These are phyloP conservation scores for Haplosporangium sp. DNA, from an alignment of 371 early-diverging fungal genomes.

Conservation along the genomic window DNA sequence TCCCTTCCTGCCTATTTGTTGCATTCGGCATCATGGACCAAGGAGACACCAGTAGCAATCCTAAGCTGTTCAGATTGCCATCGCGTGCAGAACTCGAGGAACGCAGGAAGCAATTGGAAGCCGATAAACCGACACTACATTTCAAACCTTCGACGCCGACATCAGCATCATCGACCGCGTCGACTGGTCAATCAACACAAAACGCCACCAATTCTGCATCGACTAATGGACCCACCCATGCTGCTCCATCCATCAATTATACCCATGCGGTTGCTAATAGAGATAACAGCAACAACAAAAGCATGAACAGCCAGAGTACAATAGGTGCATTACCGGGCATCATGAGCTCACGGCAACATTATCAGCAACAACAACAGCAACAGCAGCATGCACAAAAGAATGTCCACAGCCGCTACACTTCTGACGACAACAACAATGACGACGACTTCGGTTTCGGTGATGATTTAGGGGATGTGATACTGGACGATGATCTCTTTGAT, in stretches of 20 bases:
- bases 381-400: background rate
- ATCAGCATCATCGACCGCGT: no score
- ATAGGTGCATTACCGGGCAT: background rate
- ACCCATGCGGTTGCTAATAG: background rate
- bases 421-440: slow-evolving; percentile 13
- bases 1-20: background rate
- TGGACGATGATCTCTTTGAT: slow-evolving; percentile 35
- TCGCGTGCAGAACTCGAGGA: slow-evolving; percentile 24
- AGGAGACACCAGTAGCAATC: background rate
- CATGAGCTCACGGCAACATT: slow-evolving; percentile 12
- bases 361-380: background rate
- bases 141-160: slow-evolving; percentile 35
- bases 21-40: background rate
- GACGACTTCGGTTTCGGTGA: slow-evolving; percentile 45
- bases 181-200: slow-evolving; percentile 2
- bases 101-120: slow-evolving; percentile 22
- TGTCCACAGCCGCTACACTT: background rate
- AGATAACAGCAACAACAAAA: background rate
- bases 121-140: slow-evolving; percentile 22
- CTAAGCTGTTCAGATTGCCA: slow-evolving; percentile 21
- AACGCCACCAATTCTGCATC: slow-evolving; percentile 28
- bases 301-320: no score
- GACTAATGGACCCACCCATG: no score
- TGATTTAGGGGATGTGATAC: slow-evolving; percentile 26
- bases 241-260: background rate